A percentile compares a stretch with the other conserved stretches of the same genome.
Evolutionary conservation across 768 basidiomycete species (phyloP).

Genomic region (Amanita molliuscula): DNA sequence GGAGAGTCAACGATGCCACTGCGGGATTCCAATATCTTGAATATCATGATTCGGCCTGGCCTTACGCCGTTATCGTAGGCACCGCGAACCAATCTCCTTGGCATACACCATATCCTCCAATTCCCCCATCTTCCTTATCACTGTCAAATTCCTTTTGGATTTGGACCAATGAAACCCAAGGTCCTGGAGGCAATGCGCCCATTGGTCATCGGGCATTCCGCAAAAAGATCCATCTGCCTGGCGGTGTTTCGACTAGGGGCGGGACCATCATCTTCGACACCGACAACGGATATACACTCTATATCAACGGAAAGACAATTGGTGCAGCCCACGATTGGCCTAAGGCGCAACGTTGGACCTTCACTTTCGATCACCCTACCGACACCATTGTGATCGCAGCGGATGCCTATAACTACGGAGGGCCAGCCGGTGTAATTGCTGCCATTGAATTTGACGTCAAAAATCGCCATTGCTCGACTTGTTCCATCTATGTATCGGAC

Average conservation of each 20-base stretch:
- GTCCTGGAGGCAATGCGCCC: not conserved
- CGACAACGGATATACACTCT: not conserved
- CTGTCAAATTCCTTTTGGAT: constrained; percentile 19
- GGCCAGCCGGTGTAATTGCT: not conserved
- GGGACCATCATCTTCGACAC: not conserved
- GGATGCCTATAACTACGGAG: not conserved
- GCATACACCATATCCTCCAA: constrained; percentile 8
- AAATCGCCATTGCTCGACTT: not conserved
- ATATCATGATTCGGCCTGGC: constrained; percentile 21
- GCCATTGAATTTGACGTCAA: not conserved
- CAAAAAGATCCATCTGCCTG: not conserved
- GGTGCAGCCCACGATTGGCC: not conserved
- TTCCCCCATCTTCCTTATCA: constrained; percentile 12
- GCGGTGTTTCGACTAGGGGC: not conserved
- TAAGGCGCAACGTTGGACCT: not conserved
- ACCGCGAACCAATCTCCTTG: constrained; percentile 3
- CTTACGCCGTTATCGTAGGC: constrained; percentile 16
- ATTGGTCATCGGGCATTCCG: constrained; percentile 7
- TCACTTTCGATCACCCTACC: not conserved
- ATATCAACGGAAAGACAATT: not conserved
- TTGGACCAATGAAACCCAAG: constrained; percentile 20
- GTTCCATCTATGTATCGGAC: not conserved
- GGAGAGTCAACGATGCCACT: constrained; percentile 17
- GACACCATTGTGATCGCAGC: not conserved
- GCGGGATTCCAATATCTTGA: constrained; percentile 18